Base-by-base conservation (phyloP, 2,329 filamentous ascomycete genomes). In the Fusarium graminum region DNA sequence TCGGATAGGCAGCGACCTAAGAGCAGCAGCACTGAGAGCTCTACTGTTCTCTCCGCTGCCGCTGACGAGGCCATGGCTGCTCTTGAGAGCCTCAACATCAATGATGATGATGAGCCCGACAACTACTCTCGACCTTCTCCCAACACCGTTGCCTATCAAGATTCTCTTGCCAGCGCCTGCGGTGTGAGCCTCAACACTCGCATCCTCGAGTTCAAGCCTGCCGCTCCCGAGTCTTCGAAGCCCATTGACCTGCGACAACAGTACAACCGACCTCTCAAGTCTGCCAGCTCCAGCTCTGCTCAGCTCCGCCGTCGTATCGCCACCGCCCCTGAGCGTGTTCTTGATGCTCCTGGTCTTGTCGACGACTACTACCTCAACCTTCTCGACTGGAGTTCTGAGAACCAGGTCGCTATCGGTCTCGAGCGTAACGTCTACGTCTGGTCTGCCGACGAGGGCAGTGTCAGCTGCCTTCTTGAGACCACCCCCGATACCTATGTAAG, bases 341-440 rank as follows among this genome's bases (percentile, higher is more conserved):
- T 99, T 26, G 95, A 99, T 80, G 95, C 95, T 6, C 95, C 95
- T 7, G 95, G 94, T 55, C 88, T 99, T 52, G 91, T 98, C 63
- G 95, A 99, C 74, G 95, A 99, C 82, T 99, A 98, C 86, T 99
- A 99, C 79, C 91, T 99, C 73, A 99, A 99, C 84, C 86, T 99
- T 38, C 88, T 99, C 26, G 95, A 99, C 83, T 99, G 95, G 95
- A 97, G 94, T 76, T 95, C 93, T 8, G 90, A 92, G 62, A 99
- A 99, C 84, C 95, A 99, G 80, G 94, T 99, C 53, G 95, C 95
- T 46, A 98, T 99, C 76, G 95, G 94, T 57, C 88, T 99, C 13
- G 95, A 98, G 83, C 93, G 94, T 70, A 97, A 91, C 71, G 95
- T 99, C 72, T 99, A 99, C 75, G 92, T 99, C 72, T 99, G 95